Base-by-base conservation (phyloP, 441 rosid genomes). In the Populus tomentosa region DNA sequence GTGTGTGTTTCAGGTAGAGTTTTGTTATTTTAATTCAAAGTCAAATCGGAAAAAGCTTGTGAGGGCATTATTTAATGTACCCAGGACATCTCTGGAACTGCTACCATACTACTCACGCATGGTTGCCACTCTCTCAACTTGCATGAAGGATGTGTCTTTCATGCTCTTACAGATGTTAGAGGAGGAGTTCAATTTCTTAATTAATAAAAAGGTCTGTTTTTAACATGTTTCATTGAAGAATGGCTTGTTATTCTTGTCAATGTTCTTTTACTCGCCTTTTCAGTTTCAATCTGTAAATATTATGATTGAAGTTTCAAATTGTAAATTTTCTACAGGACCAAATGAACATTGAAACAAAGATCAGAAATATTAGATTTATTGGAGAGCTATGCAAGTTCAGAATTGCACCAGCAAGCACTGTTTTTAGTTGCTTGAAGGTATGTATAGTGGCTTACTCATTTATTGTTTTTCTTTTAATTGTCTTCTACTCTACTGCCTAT, bases 101-200 rank as follows among this genome's bases (percentile, higher is more conserved):
- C 89, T 97, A 74, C 91, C 97, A 67, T 93, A 94, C 83, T 96
- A 96, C 82, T 94, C 99, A 7, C 94, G 98, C 75, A 89, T 96
- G 99, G 95, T 92, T 81, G 96, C 98, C 50, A 94, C 98, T 64
- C 83, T 96, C 71, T 90, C 98, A 81, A 91, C 96, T 50, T 96
- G 98, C 83, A 92, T 94, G 97, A 96, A 93, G 88, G 99, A 94
- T 85, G 89, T 94, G 75, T 89, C 98, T 64, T 80, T 93, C 73
- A 91, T 91, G 89, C 94, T 97, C 76, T 82, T 94, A 78, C 99
- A 94, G 86, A 86, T 92, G 97, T 80, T 97, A 88, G 99, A 97
- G 88, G 99, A 97, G 81, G 98, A 97, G 85, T 97, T 97, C 86
- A 95, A 95, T 84, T 92, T 88, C 87, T 88, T 97, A 78, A 92